Base-by-base conservation (phyloP, 768 basidiomycete genomes). In the Termitomyces sp. region DNA sequence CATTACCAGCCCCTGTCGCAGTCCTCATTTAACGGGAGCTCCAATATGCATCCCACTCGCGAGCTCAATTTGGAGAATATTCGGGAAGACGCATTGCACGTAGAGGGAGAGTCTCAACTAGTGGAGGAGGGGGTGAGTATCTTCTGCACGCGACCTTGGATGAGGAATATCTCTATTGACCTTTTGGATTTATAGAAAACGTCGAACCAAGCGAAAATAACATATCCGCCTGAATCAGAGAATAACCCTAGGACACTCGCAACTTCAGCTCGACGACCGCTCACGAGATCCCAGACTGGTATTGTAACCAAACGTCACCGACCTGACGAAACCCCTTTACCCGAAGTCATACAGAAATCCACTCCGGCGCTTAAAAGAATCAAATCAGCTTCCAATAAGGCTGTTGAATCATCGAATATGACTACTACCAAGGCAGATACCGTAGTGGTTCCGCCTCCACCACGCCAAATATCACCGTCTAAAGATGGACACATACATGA, bases 241-340 rank as follows among this genome's bases (percentile, higher is more conserved):
- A 36, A n/a, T 20, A 31, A 20, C 36, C n/a, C 10, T 5, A 58
- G 51, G 32, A 15, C 5, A 32, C 1, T 46, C 9, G 38, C 48
- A n/a, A 55, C 55, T 32, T 38, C 60, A 17, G 62, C 66, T n/a
- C 66, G 67, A 56, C 67, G 75, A 52, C 74, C 71, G 31, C 67
- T 71, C 47, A 77, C 76, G 29, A 71, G 76, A 56, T 77, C 76
- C 5, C 76, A 76, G 64, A 74, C 74, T 36, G 72, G 72, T 9
- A 64, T 65, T 55, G 70, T 67, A 38, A 29, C 69, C 14, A 75
- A 74, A 62, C 73, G 74, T 58, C 68, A 65, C 43, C 65, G 66
- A 32, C 67, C 60, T 29, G 67, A 72, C 38, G 42, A 56, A 56
- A 34, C 55, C 49, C 64, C 56, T 45, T 57, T 60, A 17, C 58